Evolutionary conservation across 2,329 filamentous ascomycete species (phyloP).

Genomic region (Diaporthe nobilis): DNA sequence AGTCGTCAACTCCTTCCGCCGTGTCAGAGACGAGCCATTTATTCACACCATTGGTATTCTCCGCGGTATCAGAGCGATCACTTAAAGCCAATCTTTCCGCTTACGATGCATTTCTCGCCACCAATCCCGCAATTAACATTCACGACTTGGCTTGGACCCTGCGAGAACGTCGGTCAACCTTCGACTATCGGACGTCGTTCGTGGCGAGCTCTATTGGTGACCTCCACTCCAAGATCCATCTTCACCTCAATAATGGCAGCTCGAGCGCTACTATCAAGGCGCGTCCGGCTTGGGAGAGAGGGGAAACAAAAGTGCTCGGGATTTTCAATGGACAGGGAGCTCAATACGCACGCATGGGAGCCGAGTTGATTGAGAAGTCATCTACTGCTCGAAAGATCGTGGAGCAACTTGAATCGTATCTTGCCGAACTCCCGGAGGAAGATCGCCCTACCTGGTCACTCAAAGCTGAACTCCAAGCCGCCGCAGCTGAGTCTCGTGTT

Average conservation of each 20-base stretch:
- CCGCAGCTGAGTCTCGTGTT: constrained; percentile 26
- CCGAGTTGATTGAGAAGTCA: constrained; percentile 49
- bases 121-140: neutral
- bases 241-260: neutral
- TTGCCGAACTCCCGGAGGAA: neutral
- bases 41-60: neutral
- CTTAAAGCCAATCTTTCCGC: neutral
- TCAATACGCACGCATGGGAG: constrained; percentile 52
- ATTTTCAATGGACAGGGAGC: constrained; percentile 50
- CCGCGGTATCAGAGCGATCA: neutral
- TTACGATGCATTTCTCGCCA: neutral
- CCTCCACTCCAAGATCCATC: neutral
- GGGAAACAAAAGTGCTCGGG: neutral
- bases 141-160: neutral
- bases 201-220: neutral
- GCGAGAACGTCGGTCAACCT: neutral
- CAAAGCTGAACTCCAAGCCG: constrained; percentile 14
- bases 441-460: constrained; percentile 34
- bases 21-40: neutral
- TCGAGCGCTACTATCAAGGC: neutral
- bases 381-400: neutral
- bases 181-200: neutral
- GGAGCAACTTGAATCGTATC: neutral
- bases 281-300: too few species aligned
- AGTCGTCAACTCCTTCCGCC: neutral